These are phyloP conservation scores for Hericium erinaceus DNA, from an alignment of 768 basidiomycete genomes.

Conservation along the genomic window DNA sequence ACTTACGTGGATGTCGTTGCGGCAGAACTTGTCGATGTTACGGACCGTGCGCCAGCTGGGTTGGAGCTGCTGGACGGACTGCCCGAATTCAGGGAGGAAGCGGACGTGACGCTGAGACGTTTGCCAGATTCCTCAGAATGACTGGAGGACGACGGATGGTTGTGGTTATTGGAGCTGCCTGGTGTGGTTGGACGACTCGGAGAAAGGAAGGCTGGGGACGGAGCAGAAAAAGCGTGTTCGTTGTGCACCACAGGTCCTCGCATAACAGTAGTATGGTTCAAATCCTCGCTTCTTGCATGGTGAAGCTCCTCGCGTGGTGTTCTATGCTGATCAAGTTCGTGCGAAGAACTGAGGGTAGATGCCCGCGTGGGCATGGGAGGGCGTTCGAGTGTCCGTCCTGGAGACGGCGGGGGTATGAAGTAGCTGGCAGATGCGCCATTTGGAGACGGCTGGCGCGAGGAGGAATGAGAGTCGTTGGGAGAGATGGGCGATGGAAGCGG, in stretches of 20 bases:
- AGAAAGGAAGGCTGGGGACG: slow-evolving; percentile 32
- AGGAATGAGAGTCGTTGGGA: neutral
- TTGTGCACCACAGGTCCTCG: slow-evolving; percentile 72
- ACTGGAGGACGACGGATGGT: slow-evolving; percentile 44
- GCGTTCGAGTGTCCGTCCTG: slow-evolving; percentile 31
- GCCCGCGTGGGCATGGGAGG: slow-evolving; percentile 51
- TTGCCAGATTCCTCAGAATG: slow-evolving; percentile 40
- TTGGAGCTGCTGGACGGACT: slow-evolving; percentile 38
- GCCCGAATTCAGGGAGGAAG: slow-evolving; percentile 48
- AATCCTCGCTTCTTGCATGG: slow-evolving; percentile 20
- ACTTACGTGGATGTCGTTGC: slow-evolving; percentile 23
- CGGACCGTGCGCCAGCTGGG: slow-evolving; percentile 28
- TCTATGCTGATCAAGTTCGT: slow-evolving; percentile 45
- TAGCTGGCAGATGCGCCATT: neutral
- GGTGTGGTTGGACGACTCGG: slow-evolving; percentile 56
- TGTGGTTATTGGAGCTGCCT: slow-evolving; percentile 36
- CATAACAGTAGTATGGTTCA: slow-evolving; percentile 25
- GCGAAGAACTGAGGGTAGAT: slow-evolving; percentile 47
- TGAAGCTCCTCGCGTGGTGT: slow-evolving; percentile 8
- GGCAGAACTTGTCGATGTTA: slow-evolving; percentile 45
- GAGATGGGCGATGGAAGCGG: neutral
- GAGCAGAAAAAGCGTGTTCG: slow-evolving; percentile 17
- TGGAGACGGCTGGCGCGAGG: neutral
- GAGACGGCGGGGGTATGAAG: neutral
- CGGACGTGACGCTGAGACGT: slow-evolving; percentile 35